Evolutionary conservation across 1,284 basidiomycete species (phyloP).

Genomic region (Trichosporon coremiiforme): DNA sequence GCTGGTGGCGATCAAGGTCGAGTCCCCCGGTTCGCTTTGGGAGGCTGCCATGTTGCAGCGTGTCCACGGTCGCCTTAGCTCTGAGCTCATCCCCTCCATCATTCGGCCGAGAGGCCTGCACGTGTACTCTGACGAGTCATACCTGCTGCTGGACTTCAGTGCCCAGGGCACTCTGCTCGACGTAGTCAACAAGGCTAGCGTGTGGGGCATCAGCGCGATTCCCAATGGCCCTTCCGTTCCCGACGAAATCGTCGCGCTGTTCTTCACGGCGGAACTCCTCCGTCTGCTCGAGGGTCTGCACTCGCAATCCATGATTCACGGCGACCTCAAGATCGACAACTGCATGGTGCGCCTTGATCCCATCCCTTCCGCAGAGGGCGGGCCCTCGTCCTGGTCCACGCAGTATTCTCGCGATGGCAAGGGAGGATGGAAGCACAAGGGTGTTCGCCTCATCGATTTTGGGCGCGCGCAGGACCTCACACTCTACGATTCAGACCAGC

Average conservation of each 20-base stretch:
- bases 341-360: conserved; percentile 88
- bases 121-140: conserved; percentile 84
- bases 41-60: conserved; percentile 86
- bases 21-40: conserved; percentile 86
- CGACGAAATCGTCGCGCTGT: conserved; percentile 91
- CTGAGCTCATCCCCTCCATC: conserved; percentile 65
- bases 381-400: conserved; percentile 69
- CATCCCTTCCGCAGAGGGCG: conserved; percentile 62
- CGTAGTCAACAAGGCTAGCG: conserved; percentile 80
- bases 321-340: conserved; percentile 99
- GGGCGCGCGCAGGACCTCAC: conserved; percentile 86
- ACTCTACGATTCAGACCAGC: conserved; percentile 71
- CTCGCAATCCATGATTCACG: conserved; percentile 81
- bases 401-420: conserved; percentile 74
- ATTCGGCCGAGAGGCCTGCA: conserved; percentile 75
- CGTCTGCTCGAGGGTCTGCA: conserved; percentile 83
- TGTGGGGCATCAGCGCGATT: conserved; percentile 59
- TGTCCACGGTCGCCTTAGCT: conserved; percentile 68
- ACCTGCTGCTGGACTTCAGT: conserved; percentile 83
- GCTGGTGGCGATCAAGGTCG: conserved; percentile 86
- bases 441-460: conserved; percentile 93
- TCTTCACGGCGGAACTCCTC: conserved; percentile 90
- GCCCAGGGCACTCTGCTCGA: conserved; percentile 91
- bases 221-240: conserved; percentile 58
- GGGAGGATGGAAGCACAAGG: conserved; percentile 83